These are phyloP conservation scores for Trametes maxima DNA, from an alignment of 768 basidiomycete genomes.

Conservation along the genomic window DNA sequence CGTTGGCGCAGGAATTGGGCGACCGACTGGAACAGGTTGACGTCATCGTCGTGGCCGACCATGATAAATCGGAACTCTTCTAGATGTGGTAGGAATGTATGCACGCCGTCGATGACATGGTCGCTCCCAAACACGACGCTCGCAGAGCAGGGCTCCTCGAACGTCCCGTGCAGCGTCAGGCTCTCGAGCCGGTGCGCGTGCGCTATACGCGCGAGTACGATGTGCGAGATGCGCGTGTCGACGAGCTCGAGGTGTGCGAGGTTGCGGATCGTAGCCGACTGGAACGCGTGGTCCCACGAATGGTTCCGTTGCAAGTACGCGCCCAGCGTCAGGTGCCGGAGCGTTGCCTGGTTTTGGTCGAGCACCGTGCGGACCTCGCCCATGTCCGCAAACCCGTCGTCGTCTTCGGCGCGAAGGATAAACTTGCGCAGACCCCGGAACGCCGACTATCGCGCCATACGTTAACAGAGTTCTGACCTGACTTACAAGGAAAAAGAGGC, in stretches of 20 bases:
- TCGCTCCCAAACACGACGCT: conserved; percentile 63
- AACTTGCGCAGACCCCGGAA: conserved; percentile 64
- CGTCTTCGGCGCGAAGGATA: conserved; percentile 69
- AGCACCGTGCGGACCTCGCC: conserved; percentile 65
- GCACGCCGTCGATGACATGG: conserved; percentile 56
- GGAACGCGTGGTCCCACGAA: conserved; percentile 69
- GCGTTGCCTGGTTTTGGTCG: conserved; percentile 57
- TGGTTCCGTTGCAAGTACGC: conserved; percentile 67
- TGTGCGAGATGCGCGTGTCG: conserved; percentile 66
- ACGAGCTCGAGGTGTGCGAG: conserved; percentile 72
- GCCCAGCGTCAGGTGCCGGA: conserved; percentile 66
- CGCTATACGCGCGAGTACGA: conserved; percentile 63
- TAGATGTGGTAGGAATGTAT: conserved; percentile 65
- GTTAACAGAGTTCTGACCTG: neutral
- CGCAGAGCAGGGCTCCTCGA: conserved; percentile 60
- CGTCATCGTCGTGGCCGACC: conserved; percentile 63
- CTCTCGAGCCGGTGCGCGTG: conserved; percentile 63
- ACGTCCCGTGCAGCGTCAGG: conserved; percentile 66
- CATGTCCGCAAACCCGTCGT: conserved; percentile 73
- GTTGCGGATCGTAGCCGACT: conserved; percentile 61
- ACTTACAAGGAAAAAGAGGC: neutral
- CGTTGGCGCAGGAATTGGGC: conserved; percentile 55
- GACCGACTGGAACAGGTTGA: conserved; percentile 53
- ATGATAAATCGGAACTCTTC: conserved; percentile 65
- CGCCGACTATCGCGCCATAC: conserved; percentile 38